Conservation (phyloP, 371 early-diverging fungal species). For the Batkoa obscura region DNA sequence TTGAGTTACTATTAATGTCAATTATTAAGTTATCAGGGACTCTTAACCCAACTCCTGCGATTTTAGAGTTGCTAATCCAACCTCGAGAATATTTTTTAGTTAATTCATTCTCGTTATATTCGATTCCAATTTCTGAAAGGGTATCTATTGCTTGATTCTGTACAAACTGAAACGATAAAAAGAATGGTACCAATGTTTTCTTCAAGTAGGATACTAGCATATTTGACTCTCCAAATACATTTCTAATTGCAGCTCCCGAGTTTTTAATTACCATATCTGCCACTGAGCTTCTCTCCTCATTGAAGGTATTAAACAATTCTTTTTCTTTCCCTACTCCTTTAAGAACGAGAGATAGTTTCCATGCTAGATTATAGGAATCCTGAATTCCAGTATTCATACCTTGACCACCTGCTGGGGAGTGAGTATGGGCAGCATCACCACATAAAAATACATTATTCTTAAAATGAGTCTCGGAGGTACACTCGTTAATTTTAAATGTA, state of each 20-base stretch:
- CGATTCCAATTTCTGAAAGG: not conserved
- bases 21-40: too few species aligned
- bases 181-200: not conserved
- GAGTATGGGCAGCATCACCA: constrained; percentile 23
- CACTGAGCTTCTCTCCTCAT: constrained; percentile 12
- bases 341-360: constrained; percentile 19
- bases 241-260: not conserved
- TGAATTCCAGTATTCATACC: constrained; percentile 26
- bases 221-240: not conserved
- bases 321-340: constrained; percentile 4
- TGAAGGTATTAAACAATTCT: constrained; percentile 11
- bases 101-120: not conserved
- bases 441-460: constrained; percentile 15
- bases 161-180: not conserved
- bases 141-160: not conserved
- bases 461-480: constrained; percentile 11
- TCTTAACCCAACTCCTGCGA: not conserved
- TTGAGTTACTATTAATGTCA: too few species aligned
- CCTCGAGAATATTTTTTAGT: not conserved
- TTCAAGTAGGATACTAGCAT: not conserved
- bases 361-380: constrained; percentile 22
- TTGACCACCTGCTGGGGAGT: constrained; percentile 21
- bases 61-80: not conserved
- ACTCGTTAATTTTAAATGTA: constrained; percentile 11
- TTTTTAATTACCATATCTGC: constrained; percentile 6